Evolutionary conservation across 2,329 filamentous ascomycete species (phyloP), one percentile per base, ranked within the genome.

Genomic region (Ophiostoma ips): DNA sequence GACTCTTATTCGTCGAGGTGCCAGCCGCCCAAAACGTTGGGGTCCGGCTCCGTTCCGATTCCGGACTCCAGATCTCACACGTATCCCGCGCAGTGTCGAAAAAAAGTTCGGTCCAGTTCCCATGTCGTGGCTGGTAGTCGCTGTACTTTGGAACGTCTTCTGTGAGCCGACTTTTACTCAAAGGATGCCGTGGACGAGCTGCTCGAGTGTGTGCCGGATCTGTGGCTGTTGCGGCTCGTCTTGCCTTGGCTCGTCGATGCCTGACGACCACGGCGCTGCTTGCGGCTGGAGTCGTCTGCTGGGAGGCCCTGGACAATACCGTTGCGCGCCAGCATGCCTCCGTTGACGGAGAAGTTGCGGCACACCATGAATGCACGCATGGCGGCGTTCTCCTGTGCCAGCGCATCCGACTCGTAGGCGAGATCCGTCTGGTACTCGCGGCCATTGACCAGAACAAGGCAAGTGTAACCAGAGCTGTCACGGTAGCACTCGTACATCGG

Each of bases 361-460:
- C 90, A 95, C 58, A 95, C 92, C 79, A 95, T 90, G 68, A 95
- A 96, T 52, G 90, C 90, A 55, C 88, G 84, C 78, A 94, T 94
- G 53, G 90, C 90, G 24, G 90, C 90, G 60, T 90, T 92, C 66
- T 96, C 89, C 62, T 88, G 86, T 44, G 90, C 90, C 57, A 94
- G 73, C 46, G 77, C 72, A 63, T 90, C 85, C 55, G 83, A 85
- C 63, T 85, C 81, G 69, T 92, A 94, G 56, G 83, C 77, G 35
- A 84, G 76, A 65, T 95, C 88, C 40, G 89, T 95, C 65, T 89
- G 87, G 70, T 95, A 96, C 71, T 95, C 87, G 62, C 90, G 84
- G 59, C 94, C 94, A 71, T 96, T 95, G 64, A 96, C 90, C 56
- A 92, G 78, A 51, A 95, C 90, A 52, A 88, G 82, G 71, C 89